phyloP scores from a whole-genome alignment of 805 yeast species.

The Spathaspora sp. region DNA sequence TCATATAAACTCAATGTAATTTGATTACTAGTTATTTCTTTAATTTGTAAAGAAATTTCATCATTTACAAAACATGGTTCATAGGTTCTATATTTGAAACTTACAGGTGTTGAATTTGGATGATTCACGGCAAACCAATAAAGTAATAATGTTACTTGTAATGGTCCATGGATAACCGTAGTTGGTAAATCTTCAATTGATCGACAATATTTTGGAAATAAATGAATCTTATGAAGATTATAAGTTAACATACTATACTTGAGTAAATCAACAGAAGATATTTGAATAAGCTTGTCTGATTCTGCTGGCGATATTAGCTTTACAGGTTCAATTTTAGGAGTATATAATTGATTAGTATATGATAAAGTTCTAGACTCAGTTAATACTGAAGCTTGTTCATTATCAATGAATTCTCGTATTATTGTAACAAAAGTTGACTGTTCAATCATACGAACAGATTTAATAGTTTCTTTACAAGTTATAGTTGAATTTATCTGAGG shows the following conservation, averaged over 20 bases:
- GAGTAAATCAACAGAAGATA: conserved; percentile 41
- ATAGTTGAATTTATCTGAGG: conserved; percentile 24
- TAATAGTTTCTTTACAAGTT: conserved; percentile 53
- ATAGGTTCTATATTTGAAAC: conserved; percentile 46
- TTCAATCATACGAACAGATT: conserved; percentile 31
- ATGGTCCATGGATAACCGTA: conserved; percentile 77
- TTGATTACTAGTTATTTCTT: background rate
- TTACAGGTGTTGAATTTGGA: conserved; percentile 16
- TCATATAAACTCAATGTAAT: conserved; percentile 1
- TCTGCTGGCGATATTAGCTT: background rate
- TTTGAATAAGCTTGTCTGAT: background rate
- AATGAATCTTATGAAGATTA: conserved; percentile 84
- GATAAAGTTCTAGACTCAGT: conserved; percentile 57
- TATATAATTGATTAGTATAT: conserved; percentile 48
- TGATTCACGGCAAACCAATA: conserved; percentile 40
- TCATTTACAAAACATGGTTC: conserved; percentile 45
- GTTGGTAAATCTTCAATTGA: conserved; percentile 57
- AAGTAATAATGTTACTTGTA: conserved; percentile 58
- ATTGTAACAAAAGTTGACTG: conserved; percentile 51
- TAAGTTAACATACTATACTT: conserved; percentile 73
- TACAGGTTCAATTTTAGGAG: background rate
- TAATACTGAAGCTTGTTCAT: conserved; percentile 21
- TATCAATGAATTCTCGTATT: conserved; percentile 41
- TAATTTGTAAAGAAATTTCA: conserved; percentile 14
- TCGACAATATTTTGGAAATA: conserved; percentile 53